phyloP scores from a whole-genome alignment of 352 stramenopile species.

The Aphanomyces stellatus region DNA sequence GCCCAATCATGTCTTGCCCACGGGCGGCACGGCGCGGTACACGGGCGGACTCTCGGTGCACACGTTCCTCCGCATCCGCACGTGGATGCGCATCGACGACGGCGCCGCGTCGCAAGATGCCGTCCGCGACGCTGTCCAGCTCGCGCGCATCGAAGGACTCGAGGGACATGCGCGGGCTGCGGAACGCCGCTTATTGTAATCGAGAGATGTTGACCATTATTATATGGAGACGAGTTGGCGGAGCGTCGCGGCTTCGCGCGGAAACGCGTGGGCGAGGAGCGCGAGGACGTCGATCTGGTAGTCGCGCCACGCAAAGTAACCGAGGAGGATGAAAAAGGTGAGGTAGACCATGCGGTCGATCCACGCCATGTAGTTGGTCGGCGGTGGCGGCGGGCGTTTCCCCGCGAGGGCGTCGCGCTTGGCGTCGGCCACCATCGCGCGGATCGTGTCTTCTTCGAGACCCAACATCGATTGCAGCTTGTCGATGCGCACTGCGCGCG shows the following conservation, averaged over 20 bases:
- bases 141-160: slow-evolving; percentile 87
- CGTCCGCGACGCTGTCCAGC: slow-evolving; percentile 89
- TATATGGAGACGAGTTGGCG: slow-evolving; percentile 22
- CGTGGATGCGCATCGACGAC: slow-evolving; percentile 97
- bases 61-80: slow-evolving; percentile 97
- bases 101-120: slow-evolving; percentile 67
- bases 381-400: slow-evolving; percentile 2
- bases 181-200: slow-evolving; percentile 68
- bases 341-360: slow-evolving; percentile 39
- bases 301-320: slow-evolving; percentile 37
- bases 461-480: slow-evolving; percentile 51
- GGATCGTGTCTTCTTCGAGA: slow-evolving; percentile 35
- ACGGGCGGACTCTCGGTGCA: slow-evolving; percentile 97
- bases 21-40: slow-evolving; percentile 94
- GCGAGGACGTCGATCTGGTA: slow-evolving; percentile 47
- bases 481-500: slow-evolving; percentile 34
- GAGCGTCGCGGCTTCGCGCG: slow-evolving; percentile 38
- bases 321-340: slow-evolving; percentile 31
- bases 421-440: slow-evolving; percentile 31
- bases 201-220: neutral
- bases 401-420: slow-evolving; percentile 27
- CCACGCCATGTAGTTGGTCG: slow-evolving; percentile 30
- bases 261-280: slow-evolving; percentile 33
- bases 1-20: slow-evolving; percentile 98
- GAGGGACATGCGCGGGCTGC: slow-evolving; percentile 73